Conservation (phyloP, 2,329 filamentous ascomycete genomes). For the Neospermospora avenae region DNA sequence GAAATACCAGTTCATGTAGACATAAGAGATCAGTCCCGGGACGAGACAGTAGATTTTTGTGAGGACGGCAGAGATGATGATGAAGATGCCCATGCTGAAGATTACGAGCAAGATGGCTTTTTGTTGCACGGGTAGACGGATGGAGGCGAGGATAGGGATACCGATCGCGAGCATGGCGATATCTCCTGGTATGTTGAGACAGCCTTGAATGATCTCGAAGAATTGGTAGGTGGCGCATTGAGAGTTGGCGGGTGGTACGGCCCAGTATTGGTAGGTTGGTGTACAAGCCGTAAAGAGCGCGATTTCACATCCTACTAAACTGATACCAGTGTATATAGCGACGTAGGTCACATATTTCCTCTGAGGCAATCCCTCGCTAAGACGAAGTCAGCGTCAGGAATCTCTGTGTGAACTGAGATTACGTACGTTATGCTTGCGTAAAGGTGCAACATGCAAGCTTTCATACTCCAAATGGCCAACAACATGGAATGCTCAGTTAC, state of each 20-base stretch:
- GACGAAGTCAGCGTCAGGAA: background rate
- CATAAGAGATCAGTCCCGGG: constrained; percentile 29
- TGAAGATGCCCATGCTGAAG: constrained; percentile 49
- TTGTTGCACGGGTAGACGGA: constrained; percentile 42
- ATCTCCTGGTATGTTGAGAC: constrained; percentile 48
- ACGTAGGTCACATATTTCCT: constrained; percentile 31
- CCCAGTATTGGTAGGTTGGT: constrained; percentile 47
- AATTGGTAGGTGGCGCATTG: constrained; percentile 46
- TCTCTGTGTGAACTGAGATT: background rate
- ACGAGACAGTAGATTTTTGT: constrained; percentile 47
- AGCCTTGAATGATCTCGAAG: constrained; percentile 46
- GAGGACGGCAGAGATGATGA: constrained; percentile 41
- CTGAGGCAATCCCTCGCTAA: background rate
- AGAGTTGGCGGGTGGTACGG: constrained; percentile 42
- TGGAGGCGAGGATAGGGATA: constrained; percentile 43
- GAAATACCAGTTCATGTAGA: constrained; percentile 45
- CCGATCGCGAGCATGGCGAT: constrained; percentile 46
- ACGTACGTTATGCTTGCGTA: constrained; percentile 30
- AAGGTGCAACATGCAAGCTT: constrained; percentile 44
- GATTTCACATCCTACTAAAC: constrained; percentile 43
- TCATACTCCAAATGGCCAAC: constrained; percentile 42
- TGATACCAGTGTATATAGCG: constrained; percentile 39
- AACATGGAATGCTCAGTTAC: constrained; percentile 49
- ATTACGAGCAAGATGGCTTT: constrained; percentile 45
- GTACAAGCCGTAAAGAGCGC: constrained; percentile 46